Evolutionary conservation across 106 monocot species (phyloP).

Genomic region (Allium fistulosum): DNA sequence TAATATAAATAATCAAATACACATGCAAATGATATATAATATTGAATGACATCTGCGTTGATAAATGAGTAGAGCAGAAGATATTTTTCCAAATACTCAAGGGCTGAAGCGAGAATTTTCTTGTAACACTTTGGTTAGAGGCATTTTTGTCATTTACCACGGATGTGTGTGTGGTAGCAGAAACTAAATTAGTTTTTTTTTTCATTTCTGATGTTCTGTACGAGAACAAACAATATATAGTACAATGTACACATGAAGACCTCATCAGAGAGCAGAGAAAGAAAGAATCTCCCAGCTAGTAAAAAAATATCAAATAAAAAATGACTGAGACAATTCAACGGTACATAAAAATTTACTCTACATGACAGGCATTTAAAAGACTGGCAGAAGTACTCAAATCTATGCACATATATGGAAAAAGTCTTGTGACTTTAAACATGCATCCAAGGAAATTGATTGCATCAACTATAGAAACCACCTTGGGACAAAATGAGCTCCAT

Average conservation of each 20-base stretch:
- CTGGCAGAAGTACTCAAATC: constrained; percentile 9
- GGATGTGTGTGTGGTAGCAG: too few relatives aligned
- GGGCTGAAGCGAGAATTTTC: too few relatives aligned
- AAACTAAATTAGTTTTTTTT: too few relatives aligned
- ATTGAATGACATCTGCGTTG: too few relatives aligned
- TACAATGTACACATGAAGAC: not conserved
- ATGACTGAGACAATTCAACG: not conserved
- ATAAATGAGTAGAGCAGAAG: too few relatives aligned
- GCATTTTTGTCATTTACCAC: too few relatives aligned
- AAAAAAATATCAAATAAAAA: not conserved
- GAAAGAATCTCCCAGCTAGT: not conserved
- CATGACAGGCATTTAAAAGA: not conserved
- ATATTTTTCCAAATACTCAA: too few relatives aligned
- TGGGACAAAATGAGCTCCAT: not conserved
- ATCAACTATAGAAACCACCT: not conserved
- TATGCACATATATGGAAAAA: not conserved
- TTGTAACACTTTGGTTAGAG: too few relatives aligned
- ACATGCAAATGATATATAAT: too few relatives aligned
- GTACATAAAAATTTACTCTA: constrained; percentile 2
- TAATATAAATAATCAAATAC: too few relatives aligned
- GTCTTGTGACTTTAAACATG: not conserved
- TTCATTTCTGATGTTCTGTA: too few relatives aligned
- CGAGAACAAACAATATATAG: not conserved
- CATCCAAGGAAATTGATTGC: not conserved
- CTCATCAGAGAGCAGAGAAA: not conserved